Percentiles rank a stretch among this genome's conserved stretches.
Conservation (phyloP, 164 flowering plant species). For the Dillenia turbinata region DNA sequence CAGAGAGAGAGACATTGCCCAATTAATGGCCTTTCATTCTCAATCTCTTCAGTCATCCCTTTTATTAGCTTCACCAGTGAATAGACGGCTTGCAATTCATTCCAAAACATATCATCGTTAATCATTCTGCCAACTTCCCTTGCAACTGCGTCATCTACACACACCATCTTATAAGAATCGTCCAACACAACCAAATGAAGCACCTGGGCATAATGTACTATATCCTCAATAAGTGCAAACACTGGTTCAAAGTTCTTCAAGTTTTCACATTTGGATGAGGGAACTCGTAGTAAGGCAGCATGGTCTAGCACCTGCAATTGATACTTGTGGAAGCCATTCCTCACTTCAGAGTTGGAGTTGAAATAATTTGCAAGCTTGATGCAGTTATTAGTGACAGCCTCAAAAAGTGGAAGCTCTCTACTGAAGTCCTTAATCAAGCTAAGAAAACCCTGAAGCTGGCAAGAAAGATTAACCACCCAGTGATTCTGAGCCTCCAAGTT, state of each 20-base stretch:
- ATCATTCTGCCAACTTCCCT: constrained; percentile 30
- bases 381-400: constrained; percentile 34
- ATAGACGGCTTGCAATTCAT: constrained; percentile 36
- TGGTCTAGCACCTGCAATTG: constrained; percentile 28
- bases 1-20: constrained; percentile 50
- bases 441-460: constrained; percentile 35
- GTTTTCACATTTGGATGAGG: constrained; percentile 16
- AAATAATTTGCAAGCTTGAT: constrained; percentile 34
- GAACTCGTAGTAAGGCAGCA: constrained; percentile 29
- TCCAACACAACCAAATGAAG: constrained; percentile 33
- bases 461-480: constrained; percentile 43
- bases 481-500: constrained; percentile 36
- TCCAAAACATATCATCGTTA: constrained; percentile 34
- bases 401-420: constrained; percentile 36
- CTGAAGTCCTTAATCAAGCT: constrained; percentile 39
- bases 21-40: constrained; percentile 35
- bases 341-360: constrained; percentile 24
- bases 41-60: constrained; percentile 39
- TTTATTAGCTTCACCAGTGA: constrained; percentile 34
- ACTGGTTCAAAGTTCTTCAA: constrained; percentile 18
- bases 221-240: constrained; percentile 31
- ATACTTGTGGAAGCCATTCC: constrained; percentile 23
- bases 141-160: constrained; percentile 24
- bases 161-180: constrained; percentile 25
- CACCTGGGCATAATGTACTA: constrained; percentile 23